These are phyloP conservation scores for Zymoseptoria crescenta DNA, from an alignment of 2,329 filamentous ascomycete genomes.

Conservation along the genomic window DNA sequence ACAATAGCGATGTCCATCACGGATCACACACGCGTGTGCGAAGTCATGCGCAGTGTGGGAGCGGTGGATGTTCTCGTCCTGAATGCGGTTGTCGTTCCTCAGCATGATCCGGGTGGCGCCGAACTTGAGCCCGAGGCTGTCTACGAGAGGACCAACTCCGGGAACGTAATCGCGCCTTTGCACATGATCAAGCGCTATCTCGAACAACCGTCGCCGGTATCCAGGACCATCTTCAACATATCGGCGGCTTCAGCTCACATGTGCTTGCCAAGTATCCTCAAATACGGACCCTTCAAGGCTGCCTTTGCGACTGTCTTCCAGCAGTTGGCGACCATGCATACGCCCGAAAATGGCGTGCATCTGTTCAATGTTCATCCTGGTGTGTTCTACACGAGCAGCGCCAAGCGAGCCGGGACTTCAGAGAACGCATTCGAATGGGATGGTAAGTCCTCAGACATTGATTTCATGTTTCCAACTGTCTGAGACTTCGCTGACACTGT, in stretches of 20 bases:
- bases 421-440: slow-evolving; percentile 11
- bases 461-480: neutral
- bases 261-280: slow-evolving; percentile 3
- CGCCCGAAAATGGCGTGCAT: neutral
- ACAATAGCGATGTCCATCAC: slow-evolving; percentile 26
- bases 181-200: slow-evolving; percentile 32
- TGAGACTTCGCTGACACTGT: neutral
- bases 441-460: neutral
- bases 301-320: slow-evolving; percentile 7
- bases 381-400: slow-evolving; percentile 1
- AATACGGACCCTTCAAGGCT: slow-evolving; percentile 10
- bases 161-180: slow-evolving; percentile 31
- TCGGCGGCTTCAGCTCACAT: slow-evolving; percentile 32
- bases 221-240: slow-evolving; percentile 29
- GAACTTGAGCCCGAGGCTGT: neutral
- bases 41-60: slow-evolving; percentile 27
- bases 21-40: slow-evolving; percentile 18
- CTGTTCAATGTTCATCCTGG: slow-evolving; percentile 13
- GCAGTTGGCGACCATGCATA: slow-evolving; percentile 1
- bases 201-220: slow-evolving; percentile 21
- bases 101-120: slow-evolving; percentile 19
- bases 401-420: neutral
- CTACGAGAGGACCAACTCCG: slow-evolving; percentile 23
- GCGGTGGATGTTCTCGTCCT: slow-evolving; percentile 37
- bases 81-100: slow-evolving; percentile 31